Conservation (phyloP, 768 basidiomycete species). For the Auricularia sp. region DNA sequence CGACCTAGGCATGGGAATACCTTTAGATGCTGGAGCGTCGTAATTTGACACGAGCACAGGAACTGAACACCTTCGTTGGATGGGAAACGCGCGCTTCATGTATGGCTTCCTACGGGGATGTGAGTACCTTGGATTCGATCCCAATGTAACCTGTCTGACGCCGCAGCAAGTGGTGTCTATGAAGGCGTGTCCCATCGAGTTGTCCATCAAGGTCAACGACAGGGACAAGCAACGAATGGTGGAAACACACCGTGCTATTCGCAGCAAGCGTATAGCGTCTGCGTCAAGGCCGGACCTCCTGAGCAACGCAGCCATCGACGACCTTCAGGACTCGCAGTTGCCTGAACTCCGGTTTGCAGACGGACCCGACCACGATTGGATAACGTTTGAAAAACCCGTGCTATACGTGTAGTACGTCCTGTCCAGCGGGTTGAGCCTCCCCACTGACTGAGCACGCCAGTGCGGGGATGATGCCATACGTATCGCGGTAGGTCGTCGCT, state of each 20-base stretch:
- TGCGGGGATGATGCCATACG: constrained; percentile 73
- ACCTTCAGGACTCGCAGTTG: constrained; percentile 17
- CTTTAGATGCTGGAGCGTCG: not conserved
- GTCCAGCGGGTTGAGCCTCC: not conserved
- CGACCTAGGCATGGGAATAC: constrained; percentile 41
- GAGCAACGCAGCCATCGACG: constrained; percentile 5
- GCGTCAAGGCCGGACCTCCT: not conserved
- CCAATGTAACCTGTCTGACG: not conserved
- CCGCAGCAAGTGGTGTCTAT: constrained; percentile 40
- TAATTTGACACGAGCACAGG: constrained; percentile 9
- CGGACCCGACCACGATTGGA: constrained; percentile 53
- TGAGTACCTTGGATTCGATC: constrained; percentile 22
- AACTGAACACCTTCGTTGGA: constrained; percentile 77
- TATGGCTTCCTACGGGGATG: constrained; percentile 61
- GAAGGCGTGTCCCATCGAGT: constrained; percentile 54
- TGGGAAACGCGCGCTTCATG: constrained; percentile 74
- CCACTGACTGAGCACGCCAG: constrained; percentile 3
- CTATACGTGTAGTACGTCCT: constrained; percentile 43
- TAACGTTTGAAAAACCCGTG: constrained; percentile 54
- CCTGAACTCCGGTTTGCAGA: constrained; percentile 37
- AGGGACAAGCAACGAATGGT: constrained; percentile 66
- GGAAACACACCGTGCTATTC: constrained; percentile 32
- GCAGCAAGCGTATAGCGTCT: constrained; percentile 11
- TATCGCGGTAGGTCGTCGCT: constrained; percentile 27
- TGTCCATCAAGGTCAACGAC: constrained; percentile 62